These are phyloP conservation scores for Acanthamoeba culbertsoni DNA, from an alignment of 208 protist genomes.

Conservation along the genomic window DNA sequence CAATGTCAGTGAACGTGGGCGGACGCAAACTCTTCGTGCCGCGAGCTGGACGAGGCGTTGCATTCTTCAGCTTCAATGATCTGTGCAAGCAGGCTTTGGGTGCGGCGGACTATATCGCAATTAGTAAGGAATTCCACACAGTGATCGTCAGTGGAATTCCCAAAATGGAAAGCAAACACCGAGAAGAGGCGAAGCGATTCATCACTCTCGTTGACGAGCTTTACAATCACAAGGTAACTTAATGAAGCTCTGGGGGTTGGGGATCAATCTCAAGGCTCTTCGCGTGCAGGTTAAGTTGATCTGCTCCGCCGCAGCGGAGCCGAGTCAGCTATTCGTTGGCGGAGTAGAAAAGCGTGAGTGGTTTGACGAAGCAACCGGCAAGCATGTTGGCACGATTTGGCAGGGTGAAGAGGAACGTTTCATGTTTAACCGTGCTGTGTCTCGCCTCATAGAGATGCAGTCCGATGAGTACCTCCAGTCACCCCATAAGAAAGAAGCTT, in stretches of 20 bases:
- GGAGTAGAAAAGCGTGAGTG: constrained; percentile 19
- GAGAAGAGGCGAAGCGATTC: constrained; percentile 79
- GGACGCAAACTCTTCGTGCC: constrained; percentile 68
- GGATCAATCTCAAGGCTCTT: not conserved
- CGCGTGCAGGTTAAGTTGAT: constrained; percentile 1
- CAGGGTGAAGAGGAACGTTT: constrained; percentile 80
- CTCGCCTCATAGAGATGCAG: constrained; percentile 81
- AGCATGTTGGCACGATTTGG: constrained; percentile 56
- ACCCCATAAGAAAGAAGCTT: constrained; percentile 29
- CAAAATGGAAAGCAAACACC: constrained; percentile 63
- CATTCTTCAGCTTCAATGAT: constrained; percentile 76
- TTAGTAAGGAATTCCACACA: constrained; percentile 79
- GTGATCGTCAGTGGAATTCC: constrained; percentile 79
- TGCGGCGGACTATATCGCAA: constrained; percentile 77
- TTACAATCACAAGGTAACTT: constrained; percentile 77
- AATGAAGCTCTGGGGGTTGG: not conserved
- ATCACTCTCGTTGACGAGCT: constrained; percentile 83
- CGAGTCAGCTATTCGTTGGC: not conserved
- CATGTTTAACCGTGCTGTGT: constrained; percentile 77
- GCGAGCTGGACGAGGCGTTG: constrained; percentile 55
- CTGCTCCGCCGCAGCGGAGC: constrained; percentile 6
- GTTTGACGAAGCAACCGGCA: constrained; percentile 57
- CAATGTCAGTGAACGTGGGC: not conserved
- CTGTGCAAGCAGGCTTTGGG: constrained; percentile 75
- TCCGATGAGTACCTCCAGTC: constrained; percentile 74